Evolutionary conservation across 257 asterid species (phyloP).

Genomic region (Ocimum tenuiflorum): DNA sequence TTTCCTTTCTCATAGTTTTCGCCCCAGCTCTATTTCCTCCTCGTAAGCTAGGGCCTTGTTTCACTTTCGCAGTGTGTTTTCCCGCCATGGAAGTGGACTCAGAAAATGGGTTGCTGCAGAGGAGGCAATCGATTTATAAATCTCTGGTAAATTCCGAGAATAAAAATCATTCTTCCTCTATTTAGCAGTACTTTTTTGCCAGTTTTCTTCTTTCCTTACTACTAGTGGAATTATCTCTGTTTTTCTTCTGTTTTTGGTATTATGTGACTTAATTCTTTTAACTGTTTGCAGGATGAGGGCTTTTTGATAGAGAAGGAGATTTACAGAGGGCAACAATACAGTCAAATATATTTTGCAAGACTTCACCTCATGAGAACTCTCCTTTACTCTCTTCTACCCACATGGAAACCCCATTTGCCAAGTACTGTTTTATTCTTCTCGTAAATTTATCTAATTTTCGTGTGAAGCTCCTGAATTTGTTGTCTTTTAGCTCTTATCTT

Average conservation of each 20-base stretch:
- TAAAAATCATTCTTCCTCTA: not conserved
- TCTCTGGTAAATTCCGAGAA: slow-evolving; percentile 43
- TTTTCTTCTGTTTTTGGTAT: not conserved
- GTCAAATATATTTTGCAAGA: slow-evolving; percentile 90
- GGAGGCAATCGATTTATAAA: slow-evolving; percentile 57
- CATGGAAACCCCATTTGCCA: slow-evolving; percentile 80
- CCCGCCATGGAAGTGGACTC: slow-evolving; percentile 81
- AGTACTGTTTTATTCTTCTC: slow-evolving; percentile 31
- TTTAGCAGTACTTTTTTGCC: not conserved
- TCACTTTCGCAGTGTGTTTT: slow-evolving; percentile 20
- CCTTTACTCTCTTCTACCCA: slow-evolving; percentile 73
- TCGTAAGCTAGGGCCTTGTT: slow-evolving; percentile 15
- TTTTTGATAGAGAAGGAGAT: slow-evolving; percentile 67
- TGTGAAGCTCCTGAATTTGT: slow-evolving; percentile 9
- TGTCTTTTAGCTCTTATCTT: not conserved
- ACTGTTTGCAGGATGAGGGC: slow-evolving; percentile 48
- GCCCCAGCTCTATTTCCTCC: slow-evolving; percentile 12
- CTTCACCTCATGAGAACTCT: slow-evolving; percentile 88
- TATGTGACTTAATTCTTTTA: not conserved
- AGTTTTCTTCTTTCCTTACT: not conserved
- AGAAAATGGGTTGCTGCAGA: slow-evolving; percentile 35
- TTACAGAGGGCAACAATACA: slow-evolving; percentile 93
- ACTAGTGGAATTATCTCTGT: not conserved
- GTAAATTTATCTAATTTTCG: slow-evolving; percentile 14
- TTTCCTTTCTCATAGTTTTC: not conserved